Conservation (phyloP, 495 filamentous ascomycete genomes). For the Neurospora sp. region DNA sequence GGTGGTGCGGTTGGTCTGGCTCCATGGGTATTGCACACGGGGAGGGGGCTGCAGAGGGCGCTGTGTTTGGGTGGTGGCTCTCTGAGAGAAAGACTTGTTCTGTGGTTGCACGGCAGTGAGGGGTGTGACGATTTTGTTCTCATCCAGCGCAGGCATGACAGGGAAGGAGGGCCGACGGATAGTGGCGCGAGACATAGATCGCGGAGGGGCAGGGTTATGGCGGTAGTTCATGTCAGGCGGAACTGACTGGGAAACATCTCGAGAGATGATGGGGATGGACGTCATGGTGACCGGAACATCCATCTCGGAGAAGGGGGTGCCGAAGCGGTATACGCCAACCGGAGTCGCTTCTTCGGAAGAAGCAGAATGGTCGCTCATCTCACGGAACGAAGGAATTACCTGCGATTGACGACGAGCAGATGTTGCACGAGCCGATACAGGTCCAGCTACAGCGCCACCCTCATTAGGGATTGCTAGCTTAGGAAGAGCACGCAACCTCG, state of each 20-base stretch:
- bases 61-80: constrained; percentile 17
- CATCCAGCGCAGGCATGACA: constrained; percentile 47
- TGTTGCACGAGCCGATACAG: constrained; percentile 5
- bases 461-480: constrained; percentile 45
- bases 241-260: constrained; percentile 75
- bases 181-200: constrained; percentile 47
- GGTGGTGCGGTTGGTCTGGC: constrained; percentile 26
- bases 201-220: constrained; percentile 25
- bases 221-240: constrained; percentile 84
- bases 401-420: constrained; percentile 20
- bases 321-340: constrained; percentile 53
- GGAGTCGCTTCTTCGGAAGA: constrained; percentile 42
- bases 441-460: constrained; percentile 12
- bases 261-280: constrained; percentile 54
- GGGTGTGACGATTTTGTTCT: constrained; percentile 30
- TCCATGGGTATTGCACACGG: constrained; percentile 40
- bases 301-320: constrained; percentile 77
- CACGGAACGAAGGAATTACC: constrained; percentile 38
- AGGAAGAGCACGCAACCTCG: constrained; percentile 45
- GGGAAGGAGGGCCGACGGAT: constrained; percentile 47
- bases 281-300: constrained; percentile 80
- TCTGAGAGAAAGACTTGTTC: constrained; percentile 26
- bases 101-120: constrained; percentile 11
- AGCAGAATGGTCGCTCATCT: constrained; percentile 38
- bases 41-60: constrained; percentile 35